A percentile compares a stretch with the other conserved stretches of the same genome.
phyloP scores from a whole-genome alignment of 805 yeast species.

The Candida pseudofarinosa region DNA sequence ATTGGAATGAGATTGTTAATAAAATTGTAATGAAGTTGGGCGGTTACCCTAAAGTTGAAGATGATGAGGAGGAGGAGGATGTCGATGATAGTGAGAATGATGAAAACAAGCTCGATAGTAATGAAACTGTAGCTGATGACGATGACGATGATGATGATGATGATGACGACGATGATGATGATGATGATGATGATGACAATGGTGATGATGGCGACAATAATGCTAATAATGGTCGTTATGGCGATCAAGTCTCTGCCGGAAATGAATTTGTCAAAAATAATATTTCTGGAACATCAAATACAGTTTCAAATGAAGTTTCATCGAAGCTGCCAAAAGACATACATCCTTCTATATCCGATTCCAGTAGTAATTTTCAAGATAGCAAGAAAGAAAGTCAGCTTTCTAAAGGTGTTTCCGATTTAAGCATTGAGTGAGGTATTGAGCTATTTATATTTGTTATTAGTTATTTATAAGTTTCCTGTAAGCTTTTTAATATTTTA shows the following conservation, averaged over 20 bases:
- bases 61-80: conserved; percentile 46
- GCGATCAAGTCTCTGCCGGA: conserved; percentile 26
- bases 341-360: neutral
- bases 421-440: neutral
- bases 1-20: conserved; percentile 91
- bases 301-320: conserved; percentile 2
- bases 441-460: too few species aligned
- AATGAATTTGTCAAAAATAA: neutral
- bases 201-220: conserved; percentile 30
- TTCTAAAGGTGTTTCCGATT: neutral
- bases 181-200: conserved; percentile 37
- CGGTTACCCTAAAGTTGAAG: conserved; percentile 47
- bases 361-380: neutral
- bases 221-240: conserved; percentile 28
- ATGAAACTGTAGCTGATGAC: conserved; percentile 12
- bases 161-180: conserved; percentile 32
- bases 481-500: too few species aligned
- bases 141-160: conserved; percentile 19
- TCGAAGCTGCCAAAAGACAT: neutral
- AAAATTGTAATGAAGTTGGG: conserved; percentile 69
- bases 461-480: too few species aligned
- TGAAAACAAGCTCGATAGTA: conserved; percentile 34
- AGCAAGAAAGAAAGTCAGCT: neutral
- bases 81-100: conserved; percentile 41
- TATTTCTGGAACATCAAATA: conserved; percentile 1